phyloP scores from a whole-genome alignment of 768 basidiomycete species.

The Punctularia strigosozonata region DNA sequence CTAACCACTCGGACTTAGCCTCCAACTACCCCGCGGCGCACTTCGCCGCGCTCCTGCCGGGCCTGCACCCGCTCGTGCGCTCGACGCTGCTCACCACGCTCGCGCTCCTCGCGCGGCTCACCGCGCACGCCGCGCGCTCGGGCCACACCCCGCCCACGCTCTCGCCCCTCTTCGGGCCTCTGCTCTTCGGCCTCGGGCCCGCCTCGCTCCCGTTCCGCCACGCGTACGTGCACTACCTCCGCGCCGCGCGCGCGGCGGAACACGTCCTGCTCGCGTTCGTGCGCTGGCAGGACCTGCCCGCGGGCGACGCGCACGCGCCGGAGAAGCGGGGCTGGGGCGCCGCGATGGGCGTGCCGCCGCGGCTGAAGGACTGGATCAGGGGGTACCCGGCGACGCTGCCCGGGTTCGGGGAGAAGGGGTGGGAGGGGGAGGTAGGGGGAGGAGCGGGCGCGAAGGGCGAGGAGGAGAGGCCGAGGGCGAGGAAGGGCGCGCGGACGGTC shows the following conservation, averaged over 20 bases:
- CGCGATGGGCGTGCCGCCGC: constrained; percentile 62
- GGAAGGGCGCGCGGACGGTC: constrained; percentile 69
- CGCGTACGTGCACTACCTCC: constrained; percentile 63
- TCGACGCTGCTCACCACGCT: constrained; percentile 59
- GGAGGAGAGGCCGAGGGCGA: constrained; percentile 42
- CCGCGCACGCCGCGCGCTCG: constrained; percentile 72
- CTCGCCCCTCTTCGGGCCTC: constrained; percentile 79
- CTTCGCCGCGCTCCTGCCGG: constrained; percentile 56
- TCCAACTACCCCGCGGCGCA: constrained; percentile 59
- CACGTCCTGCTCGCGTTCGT: constrained; percentile 89
- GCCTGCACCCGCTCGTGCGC: constrained; percentile 40
- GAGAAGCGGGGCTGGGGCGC: constrained; percentile 26
- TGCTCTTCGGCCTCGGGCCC: constrained; percentile 73
- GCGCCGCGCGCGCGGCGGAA: constrained; percentile 79
- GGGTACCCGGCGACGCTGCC: constrained; percentile 80
- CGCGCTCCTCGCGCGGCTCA: constrained; percentile 70
- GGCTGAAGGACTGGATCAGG: constrained; percentile 86
- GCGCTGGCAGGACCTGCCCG: constrained; percentile 56
- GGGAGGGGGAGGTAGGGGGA: too few relatives aligned
- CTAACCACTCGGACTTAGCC: constrained; percentile 25
- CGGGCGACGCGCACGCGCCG: constrained; percentile 15
- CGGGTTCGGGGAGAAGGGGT: constrained; percentile 36
- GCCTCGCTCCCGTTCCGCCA: constrained; percentile 38
- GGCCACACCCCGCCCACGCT: constrained; percentile 89
- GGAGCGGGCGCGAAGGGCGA: background rate